Evolutionary conservation across 164 flowering plant species (phyloP), one percentile per base, ranked within the genome.

Genomic region (Saururus chinensis): DNA sequence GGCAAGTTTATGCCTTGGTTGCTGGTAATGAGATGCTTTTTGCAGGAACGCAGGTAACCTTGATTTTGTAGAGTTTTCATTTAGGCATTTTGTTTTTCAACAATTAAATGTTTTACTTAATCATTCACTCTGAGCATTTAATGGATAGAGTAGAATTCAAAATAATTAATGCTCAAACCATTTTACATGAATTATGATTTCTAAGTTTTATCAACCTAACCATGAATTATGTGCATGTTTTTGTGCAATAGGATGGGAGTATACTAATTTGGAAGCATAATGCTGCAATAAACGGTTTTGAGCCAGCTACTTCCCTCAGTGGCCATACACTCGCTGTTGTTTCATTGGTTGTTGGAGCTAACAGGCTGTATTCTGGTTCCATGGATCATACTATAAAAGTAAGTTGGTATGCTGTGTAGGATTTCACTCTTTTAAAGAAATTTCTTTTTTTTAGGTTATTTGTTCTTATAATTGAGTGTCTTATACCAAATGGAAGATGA

Each of bases 291-390:
- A 87, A 82, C 63, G 57, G 66, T 64, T 95, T 95, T 76, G 95
- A 91, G 62, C 96, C 96, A 56, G 93, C 85, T 65, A 88, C 90
- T 59, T 77, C 89, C 61, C 89, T 91, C 22, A 70, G 55, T 60
- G 89, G 88, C 30, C 99, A 95, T 71, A 81, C 57, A 8, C 75
- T 60, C 49, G 78, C 86, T 56, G 95, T 95, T 65, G 83, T 88
- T 51, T 75, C 99, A 48, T 73, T 95, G 65, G 82, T 86, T 62
- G 89, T 89, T 68, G 99, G 97, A 64, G 92, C 83, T 60, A 85
- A 83, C 62, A 80, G 88, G 68, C 80, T 95, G 5, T 95, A 81
- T 73, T 95, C 99, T 68, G 95, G 97, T 64, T 91, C 97, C 30
- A 88, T 91, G 95, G 99, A 95, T 73, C 22, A 79, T 56, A 70